Evolutionary conservation across 106 monocot species (phyloP), one percentile per base, ranked within the genome.

Genomic region (Platanthera zijinensis): DNA sequence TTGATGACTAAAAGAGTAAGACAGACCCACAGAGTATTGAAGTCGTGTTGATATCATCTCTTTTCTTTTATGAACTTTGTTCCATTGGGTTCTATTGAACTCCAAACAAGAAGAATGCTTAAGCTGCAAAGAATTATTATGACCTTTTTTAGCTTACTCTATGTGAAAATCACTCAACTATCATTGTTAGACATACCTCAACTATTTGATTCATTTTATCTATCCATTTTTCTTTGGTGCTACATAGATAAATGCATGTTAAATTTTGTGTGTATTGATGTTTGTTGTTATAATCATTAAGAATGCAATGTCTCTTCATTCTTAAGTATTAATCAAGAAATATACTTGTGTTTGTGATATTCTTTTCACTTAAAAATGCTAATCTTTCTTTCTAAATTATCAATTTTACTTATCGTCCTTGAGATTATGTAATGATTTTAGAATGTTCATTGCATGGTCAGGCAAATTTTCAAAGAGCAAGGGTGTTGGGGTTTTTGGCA

Each of bases 401-500:
- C 14, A 5, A 0, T 72, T 8, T 66, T 3, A 5, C 30, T 66
- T 25, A 32, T 32, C 8, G 7, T 66, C 11, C 32, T 11, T 12
- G 10, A 62, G 62, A 62, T 22, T 62, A 25, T 63, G 22, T 8
- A 7, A 21, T 63, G 32, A 8, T 10, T 39, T 39, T 48, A 17
- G 48, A 70, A 1, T 70, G 30, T 71, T 74, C 48, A 18, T 74
- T 17, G 73, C 45, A 32, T 76, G 13, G 83, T 57, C 81, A 97
- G 96, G 96, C 63, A 97, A 97, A 64, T 97, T 97, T 47, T 97
- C 96, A 2, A 97, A 97, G 80, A 97, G 93, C 57, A 93, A 97
- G 51, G 96, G 96, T 63, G 78, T 93, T 78, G 96, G 96, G 59
- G 89, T 97, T 59, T 97, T 97, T 93, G 96, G 96, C 56, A 93